Percentiles rank a stretch among this genome's conserved stretches.
phyloP scores from a whole-genome alignment of 177 flowering plant genomes.

The Telopea speciosissima region DNA sequence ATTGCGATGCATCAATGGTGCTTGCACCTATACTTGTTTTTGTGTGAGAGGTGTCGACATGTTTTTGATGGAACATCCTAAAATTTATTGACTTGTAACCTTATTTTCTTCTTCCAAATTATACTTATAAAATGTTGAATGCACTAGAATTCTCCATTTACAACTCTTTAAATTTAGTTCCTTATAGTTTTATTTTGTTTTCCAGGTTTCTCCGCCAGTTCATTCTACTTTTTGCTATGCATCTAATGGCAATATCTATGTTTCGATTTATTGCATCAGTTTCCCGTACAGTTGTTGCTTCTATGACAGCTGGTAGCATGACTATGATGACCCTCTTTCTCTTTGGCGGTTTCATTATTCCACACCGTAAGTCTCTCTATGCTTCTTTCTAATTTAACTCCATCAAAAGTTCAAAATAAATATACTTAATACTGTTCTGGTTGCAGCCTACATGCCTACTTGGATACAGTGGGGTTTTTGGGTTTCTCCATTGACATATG shows the following conservation, averaged over 20 bases:
- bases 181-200: slow-evolving; percentile 3
- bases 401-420: too few species aligned
- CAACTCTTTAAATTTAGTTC: too few species aligned
- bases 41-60: too few species aligned
- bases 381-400: neutral
- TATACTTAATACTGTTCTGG: neutral
- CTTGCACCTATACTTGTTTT: too few species aligned
- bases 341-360: slow-evolving; percentile 64
- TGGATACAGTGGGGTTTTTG: slow-evolving; percentile 31
- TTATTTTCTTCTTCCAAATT: too few species aligned
- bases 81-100: too few species aligned
- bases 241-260: slow-evolving; percentile 43
- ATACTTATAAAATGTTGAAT: too few species aligned
- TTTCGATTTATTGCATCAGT: slow-evolving; percentile 53
- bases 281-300: slow-evolving; percentile 33
- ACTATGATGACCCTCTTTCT: slow-evolving; percentile 26
- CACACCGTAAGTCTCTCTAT: slow-evolving; percentile 35
- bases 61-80: too few species aligned
- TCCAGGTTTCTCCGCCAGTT: slow-evolving; percentile 56
- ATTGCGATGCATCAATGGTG: too few species aligned
- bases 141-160: too few species aligned
- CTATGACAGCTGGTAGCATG: slow-evolving; percentile 36
- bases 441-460: slow-evolving; percentile 58
- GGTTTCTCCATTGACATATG: neutral
- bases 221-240: slow-evolving; percentile 45